Percentiles rank a stretch among this genome's conserved stretches.
These are phyloP conservation scores for Candida smagusa DNA, from an alignment of 1,139 yeast genomes.

Conservation along the genomic window DNA sequence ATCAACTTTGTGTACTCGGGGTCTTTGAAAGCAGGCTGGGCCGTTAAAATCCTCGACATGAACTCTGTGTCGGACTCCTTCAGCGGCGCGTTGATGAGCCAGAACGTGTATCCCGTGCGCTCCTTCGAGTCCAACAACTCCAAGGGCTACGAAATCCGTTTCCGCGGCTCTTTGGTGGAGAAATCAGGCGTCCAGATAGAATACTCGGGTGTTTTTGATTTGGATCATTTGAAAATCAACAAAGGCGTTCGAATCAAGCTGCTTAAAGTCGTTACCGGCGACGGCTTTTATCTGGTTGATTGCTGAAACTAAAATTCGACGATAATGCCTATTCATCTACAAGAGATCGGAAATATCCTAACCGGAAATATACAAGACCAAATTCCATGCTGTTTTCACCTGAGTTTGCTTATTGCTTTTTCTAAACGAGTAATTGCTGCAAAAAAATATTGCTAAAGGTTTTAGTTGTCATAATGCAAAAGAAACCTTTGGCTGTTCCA, in stretches of 20 bases:
- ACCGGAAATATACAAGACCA: no score
- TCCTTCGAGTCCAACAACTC: not conserved
- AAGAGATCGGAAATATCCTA: no score
- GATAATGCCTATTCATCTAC: no score
- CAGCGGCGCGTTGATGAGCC: constrained; percentile 1
- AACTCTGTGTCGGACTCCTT: constrained; percentile 9
- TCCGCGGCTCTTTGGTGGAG: constrained; percentile 16
- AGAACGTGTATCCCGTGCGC: constrained; percentile 3
- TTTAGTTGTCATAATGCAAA: no score
- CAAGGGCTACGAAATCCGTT: constrained; percentile 24
- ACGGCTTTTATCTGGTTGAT: no score
- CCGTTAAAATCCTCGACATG: constrained; percentile 25
- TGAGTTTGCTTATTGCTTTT: no score
- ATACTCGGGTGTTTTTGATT: constrained; percentile 32
- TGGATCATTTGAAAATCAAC: constrained; percentile 29
- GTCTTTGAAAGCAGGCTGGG: constrained; percentile 17
- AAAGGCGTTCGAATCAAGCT: constrained; percentile 27
- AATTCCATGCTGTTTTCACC: no score
- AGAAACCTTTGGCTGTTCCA: no score
- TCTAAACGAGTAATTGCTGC: no score
- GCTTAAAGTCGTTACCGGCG: no score
- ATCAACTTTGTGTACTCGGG: constrained; percentile 14
- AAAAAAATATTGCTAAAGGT: no score
- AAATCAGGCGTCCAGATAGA: not conserved
- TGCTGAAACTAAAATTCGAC: no score